These are phyloP conservation scores for Malassezia pachydermatis DNA, from an alignment of 1,284 basidiomycete species.

Conservation along the genomic window DNA sequence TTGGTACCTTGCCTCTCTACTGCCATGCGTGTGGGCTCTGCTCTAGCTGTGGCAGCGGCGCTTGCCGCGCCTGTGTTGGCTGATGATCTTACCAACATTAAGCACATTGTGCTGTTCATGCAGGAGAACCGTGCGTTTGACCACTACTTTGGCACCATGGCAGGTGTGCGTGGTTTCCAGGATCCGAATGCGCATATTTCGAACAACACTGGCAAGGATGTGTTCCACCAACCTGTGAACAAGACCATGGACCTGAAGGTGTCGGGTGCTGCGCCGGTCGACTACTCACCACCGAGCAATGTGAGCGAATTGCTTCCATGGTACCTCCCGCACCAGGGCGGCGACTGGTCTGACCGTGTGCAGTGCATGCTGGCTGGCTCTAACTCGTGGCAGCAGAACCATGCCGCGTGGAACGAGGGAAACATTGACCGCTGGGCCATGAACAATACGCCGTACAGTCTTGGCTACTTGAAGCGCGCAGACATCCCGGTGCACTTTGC, in stretches of 20 bases:
- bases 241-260: conserved; percentile 10
- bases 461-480: conserved; percentile 26
- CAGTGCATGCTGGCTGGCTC: conserved; percentile 32
- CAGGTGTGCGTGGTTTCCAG: conserved; percentile 32
- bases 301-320: conserved; percentile 28
- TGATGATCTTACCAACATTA: conserved; percentile 7
- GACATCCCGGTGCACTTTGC: conserved; percentile 39
- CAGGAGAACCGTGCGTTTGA: conserved; percentile 41
- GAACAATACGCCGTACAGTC: conserved; percentile 31
- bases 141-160: conserved; percentile 36
- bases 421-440: conserved; percentile 30
- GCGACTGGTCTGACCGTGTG: conserved; percentile 22
- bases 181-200: conserved; percentile 34
- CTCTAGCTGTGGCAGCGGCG: neutral
- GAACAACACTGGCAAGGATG: conserved; percentile 23
- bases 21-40: neutral
- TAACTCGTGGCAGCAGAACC: conserved; percentile 30
- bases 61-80: neutral
- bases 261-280: neutral
- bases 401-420: conserved; percentile 29
- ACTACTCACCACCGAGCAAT: conserved; percentile 1
- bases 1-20: too few species aligned
- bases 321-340: conserved; percentile 30
- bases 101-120: conserved; percentile 29
- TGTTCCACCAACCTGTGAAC: conserved; percentile 25